Conservation (phyloP, 2,329 filamentous ascomycete genomes). For the Ophiostoma australiae region DNA sequence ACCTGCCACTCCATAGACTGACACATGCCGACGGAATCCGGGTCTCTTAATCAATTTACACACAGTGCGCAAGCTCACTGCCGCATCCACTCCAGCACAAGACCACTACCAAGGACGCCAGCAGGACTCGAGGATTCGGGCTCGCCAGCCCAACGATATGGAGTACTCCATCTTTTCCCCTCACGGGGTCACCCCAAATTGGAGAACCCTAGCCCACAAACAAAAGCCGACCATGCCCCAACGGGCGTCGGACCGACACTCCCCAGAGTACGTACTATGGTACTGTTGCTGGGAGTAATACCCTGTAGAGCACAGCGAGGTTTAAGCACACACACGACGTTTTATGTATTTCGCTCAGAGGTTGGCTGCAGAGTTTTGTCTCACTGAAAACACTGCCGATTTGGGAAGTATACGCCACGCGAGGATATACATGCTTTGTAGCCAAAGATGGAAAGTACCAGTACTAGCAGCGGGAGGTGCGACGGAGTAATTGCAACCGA, state of each 20-base stretch:
- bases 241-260: slow-evolving; percentile 16
- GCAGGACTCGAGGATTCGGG: neutral
- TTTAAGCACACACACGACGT: neutral
- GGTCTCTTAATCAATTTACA: neutral
- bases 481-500: neutral
- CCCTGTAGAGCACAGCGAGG: neutral
- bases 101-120: neutral
- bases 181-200: slow-evolving; percentile 5
- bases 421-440: neutral
- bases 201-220: slow-evolving; percentile 2
- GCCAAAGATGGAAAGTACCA: neutral
- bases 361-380: neutral
- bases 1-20: neutral
- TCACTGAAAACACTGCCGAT: neutral
- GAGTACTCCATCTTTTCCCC: slow-evolving; percentile 14
- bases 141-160: neutral
- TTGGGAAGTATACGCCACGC: neutral
- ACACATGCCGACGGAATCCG: neutral
- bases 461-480: neutral
- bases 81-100: neutral
- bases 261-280: neutral
- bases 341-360: neutral
- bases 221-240: neutral
- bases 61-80: neutral
- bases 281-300: neutral